Evolutionary conservation across 768 basidiomycete species (phyloP).

Genomic region (Kwoniella heveanensis): DNA sequence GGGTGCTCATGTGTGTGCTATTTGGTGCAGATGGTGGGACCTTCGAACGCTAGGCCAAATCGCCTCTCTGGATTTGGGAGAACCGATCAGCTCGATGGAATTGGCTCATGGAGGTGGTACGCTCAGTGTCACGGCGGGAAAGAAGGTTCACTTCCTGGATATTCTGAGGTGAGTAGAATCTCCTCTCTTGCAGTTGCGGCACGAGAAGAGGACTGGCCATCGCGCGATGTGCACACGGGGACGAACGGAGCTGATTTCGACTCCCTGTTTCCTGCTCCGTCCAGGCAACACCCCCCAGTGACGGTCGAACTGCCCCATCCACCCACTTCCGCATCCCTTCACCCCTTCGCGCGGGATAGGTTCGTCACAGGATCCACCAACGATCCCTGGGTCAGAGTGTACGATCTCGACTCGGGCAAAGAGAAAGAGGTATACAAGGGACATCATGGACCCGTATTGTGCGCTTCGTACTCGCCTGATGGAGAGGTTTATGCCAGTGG

Average conservation of each 20-base stretch:
- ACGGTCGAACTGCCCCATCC: conserved; percentile 78
- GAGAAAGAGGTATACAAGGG: conserved; percentile 91
- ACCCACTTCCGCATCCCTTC: conserved; percentile 91
- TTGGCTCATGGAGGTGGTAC: conserved; percentile 74
- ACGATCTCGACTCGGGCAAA: conserved; percentile 78
- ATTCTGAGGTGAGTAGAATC: conserved; percentile 59
- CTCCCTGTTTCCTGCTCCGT: conserved; percentile 58
- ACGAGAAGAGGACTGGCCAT: too few relatives aligned
- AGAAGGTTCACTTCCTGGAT: conserved; percentile 85
- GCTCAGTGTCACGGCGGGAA: conserved; percentile 86
- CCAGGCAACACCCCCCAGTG: conserved; percentile 67
- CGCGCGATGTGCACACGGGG: too few relatives aligned
- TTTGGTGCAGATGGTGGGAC: conserved; percentile 85
- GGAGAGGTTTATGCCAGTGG: conserved; percentile 97
- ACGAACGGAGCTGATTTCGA: background rate
- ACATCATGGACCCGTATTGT: conserved; percentile 96
- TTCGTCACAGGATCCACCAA: conserved; percentile 87
- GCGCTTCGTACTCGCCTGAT: conserved; percentile 89
- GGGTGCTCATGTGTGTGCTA: background rate
- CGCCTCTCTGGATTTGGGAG: conserved; percentile 70
- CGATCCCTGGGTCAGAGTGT: conserved; percentile 96
- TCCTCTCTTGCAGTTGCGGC: too few relatives aligned
- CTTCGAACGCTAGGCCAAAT: conserved; percentile 73
- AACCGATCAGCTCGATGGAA: conserved; percentile 92
- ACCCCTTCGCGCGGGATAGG: conserved; percentile 81